Evolutionary conservation across 2,329 filamentous ascomycete genomes (phyloP), one percentile per base, ranked within the genome.

Genomic region (Beauveria varroae): DNA sequence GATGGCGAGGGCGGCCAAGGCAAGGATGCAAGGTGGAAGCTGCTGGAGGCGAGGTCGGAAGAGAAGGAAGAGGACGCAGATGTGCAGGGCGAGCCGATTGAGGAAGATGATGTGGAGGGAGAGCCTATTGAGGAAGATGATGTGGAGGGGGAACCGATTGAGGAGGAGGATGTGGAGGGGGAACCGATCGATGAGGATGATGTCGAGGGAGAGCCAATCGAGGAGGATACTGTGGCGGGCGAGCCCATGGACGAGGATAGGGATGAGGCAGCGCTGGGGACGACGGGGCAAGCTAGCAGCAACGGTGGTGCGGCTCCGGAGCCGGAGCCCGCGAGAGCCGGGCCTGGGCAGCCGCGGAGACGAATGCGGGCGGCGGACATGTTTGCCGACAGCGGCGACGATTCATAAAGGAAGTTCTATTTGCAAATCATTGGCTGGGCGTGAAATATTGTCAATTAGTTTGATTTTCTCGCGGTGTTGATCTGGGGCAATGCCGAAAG

Each of bases 301-400:
- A 34, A 70, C 70, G 60, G 71, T 72, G 71, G 73, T 30, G 68
- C 71, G 62, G 73, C 37, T 54, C 26, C 62, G 61, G 63, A 67
- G 40, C 64, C 64, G 44, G 20, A 41, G 22, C 22, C 24, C 9
- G 34, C 47, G 56, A 57, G 64, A 28, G 57, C 61, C 44, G 65
- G 65, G 44, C 62, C 64, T 60, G 68, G 67, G 52, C 74, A 72
- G 62, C 69, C 78, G 65, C 78, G 83, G 67, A 88, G 83, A 69
- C 82, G 88, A 64, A 88, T 90, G 73, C 86, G 86, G 66, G 90
- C 90, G 5, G 89, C 89, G 66, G 90, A 95, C 70, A 93, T 95
- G 90, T 96, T 95, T 82, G 90, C 88, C 12, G 88, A 89, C 71
- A 89, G 87, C 5, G 89, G 89, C 66, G 81, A 73, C 65, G 24